Evolutionary conservation across 2,329 filamentous ascomycete genomes (phyloP), one percentile per base, ranked within the genome.

Genomic region (Beauveria pseudobassiana): DNA sequence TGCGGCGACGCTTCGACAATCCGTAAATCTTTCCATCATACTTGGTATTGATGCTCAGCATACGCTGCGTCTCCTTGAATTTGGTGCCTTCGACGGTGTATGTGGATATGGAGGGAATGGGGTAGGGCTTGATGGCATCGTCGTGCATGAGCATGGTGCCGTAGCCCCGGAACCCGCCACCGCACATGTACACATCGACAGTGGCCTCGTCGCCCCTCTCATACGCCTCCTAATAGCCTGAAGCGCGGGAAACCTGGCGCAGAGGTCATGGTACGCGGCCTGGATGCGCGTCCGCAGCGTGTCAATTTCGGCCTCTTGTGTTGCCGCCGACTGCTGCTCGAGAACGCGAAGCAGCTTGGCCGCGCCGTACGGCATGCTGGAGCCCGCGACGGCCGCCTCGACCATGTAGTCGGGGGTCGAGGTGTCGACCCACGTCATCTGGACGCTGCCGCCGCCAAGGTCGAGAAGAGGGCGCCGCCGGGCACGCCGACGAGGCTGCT

Each of bases 161-260:
- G 80, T 96, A 96, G 18, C 93, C 93, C 42, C 93, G 81, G 71
- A 96, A 96, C 0, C 93, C 93, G 26, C 93, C 93, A 49, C 93
- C 93, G 64, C 90, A 96, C 62, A 97, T 85, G 71, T 93, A 96
- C 9, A 96, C 78, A 40, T 88, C 85, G 62, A 92, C 79, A 5
- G 82, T 82, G 54, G 66, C 64, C 46, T 68, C 63, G 40, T 68
- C 63, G 34, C 68, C 67, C 20, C 63, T 65, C 24, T 72, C 68
- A 30, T 76, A 72, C 16, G 78, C 77, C 22, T 73, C 67, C 64
- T 70, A 45, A 75, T 70, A 55, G 68, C 68, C 43, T 69, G 64
- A 0, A 93, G 84, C 1, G 69, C 68, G 3, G 81, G 76, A 63
- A 85, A 86, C 45, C 69, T 72, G 48, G 69, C 67, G 64, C 79